These are phyloP conservation scores for Phaeosphaeriaceae sp. DNA, from an alignment of 2,329 filamentous ascomycete genomes.

Conservation along the genomic window DNA sequence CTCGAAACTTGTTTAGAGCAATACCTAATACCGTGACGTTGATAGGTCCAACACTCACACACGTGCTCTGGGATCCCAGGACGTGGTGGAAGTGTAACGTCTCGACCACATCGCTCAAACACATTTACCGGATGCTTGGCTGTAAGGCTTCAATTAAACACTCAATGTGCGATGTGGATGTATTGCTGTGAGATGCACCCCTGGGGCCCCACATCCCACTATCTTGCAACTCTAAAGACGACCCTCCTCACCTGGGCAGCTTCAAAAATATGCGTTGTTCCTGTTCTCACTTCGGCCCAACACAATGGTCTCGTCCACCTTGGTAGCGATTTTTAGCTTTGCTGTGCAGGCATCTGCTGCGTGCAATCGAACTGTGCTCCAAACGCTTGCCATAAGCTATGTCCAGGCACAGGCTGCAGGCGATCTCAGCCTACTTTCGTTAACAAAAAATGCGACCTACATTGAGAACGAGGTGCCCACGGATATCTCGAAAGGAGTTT, in stretches of 20 bases:
- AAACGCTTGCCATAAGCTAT: conserved; percentile 18
- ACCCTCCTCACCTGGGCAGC: not conserved
- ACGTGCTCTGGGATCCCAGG: not conserved
- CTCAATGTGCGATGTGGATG: not conserved
- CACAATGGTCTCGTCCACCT: not conserved
- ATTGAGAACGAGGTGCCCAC: conserved; percentile 21
- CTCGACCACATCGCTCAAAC: not conserved
- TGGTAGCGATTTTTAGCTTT: conserved; percentile 2
- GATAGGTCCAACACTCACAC: not conserved
- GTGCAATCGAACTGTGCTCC: conserved; percentile 22
- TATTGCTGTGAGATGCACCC: not conserved
- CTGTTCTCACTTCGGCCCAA: not conserved
- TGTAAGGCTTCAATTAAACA: not conserved
- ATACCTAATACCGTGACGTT: too few species aligned
- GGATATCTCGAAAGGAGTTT: conserved; percentile 15
- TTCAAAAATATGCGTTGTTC: not conserved
- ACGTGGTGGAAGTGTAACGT: not conserved
- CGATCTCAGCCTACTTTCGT: conserved; percentile 11
- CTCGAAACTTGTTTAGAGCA: too few species aligned
- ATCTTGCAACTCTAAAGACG: not conserved
- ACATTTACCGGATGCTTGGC: not conserved
- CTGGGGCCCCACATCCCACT: conserved; percentile 7
- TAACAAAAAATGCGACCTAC: conserved; percentile 17
- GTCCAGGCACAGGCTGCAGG: conserved; percentile 24
- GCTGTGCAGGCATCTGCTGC: conserved; percentile 14